A percentile compares a stretch with the other conserved stretches of the same genome.
phyloP scores from a whole-genome alignment of 768 basidiomycete species.

The Hirschioporus abietinus region DNA sequence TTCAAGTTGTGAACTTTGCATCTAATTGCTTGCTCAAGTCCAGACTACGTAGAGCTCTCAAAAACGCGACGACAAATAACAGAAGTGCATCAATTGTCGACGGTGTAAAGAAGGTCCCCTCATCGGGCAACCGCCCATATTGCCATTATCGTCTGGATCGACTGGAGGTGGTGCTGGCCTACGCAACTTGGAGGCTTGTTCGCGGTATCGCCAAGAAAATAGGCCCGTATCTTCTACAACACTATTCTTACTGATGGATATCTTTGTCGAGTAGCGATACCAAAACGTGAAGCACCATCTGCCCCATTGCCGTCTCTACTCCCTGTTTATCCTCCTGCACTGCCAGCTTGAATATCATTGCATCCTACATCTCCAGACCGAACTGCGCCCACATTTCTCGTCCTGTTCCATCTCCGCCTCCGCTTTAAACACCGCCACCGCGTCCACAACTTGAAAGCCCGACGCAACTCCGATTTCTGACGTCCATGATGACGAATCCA shows the following conservation, averaged over 20 bases:
- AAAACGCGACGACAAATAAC: slow-evolving; percentile 81
- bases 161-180: slow-evolving; percentile 46
- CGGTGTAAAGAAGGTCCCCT: slow-evolving; percentile 26
- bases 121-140: slow-evolving; percentile 22
- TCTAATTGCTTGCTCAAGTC: slow-evolving; percentile 61
- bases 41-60: slow-evolving; percentile 78
- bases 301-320: slow-evolving; percentile 22
- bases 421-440: too few species aligned
- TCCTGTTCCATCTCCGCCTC: slow-evolving; percentile 27
- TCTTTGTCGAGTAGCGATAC: slow-evolving; percentile 40
- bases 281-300: slow-evolving; percentile 39
- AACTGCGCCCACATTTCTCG: slow-evolving; percentile 8
- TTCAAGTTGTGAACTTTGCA: too few species aligned
- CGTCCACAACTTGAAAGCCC: too few species aligned
- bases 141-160: slow-evolving; percentile 23
- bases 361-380: slow-evolving; percentile 12
- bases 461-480: too few species aligned
- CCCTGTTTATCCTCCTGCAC: slow-evolving; percentile 21
- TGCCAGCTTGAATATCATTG: slow-evolving; percentile 10
- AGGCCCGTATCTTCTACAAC: slow-evolving; percentile 37
- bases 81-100: slow-evolving; percentile 66
- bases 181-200: slow-evolving; percentile 84
- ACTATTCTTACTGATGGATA: neutral
- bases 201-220: slow-evolving; percentile 90
- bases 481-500: too few species aligned